phyloP scores from a whole-genome alignment of 345 rosid species.

The Eucalyptus tenuipes region DNA sequence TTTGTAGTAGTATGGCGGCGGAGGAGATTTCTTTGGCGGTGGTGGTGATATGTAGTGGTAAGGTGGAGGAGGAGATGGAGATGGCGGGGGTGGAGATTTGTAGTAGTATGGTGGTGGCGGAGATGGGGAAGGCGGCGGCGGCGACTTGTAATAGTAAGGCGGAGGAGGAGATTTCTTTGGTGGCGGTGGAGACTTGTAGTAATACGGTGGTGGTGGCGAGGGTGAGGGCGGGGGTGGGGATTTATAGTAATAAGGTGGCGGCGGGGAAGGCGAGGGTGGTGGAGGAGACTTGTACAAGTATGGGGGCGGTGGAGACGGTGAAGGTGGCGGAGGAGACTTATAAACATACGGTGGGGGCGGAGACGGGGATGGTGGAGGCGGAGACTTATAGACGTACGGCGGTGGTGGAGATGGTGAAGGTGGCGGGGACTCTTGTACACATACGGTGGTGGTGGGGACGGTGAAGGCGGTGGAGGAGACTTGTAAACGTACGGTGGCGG shows the following conservation, averaged over 20 bases:
- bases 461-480: slow-evolving; percentile 13
- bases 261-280: slow-evolving; percentile 3
- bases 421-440: slow-evolving; percentile 32
- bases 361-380: slow-evolving; percentile 28
- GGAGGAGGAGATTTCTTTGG: slow-evolving; percentile 2
- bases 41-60: slow-evolving; percentile 43
- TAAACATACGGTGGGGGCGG: slow-evolving; percentile 32
- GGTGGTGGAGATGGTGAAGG: background rate
- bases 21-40: slow-evolving; percentile 20
- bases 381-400: slow-evolving; percentile 28
- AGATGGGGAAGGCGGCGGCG: slow-evolving; percentile 5
- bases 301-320: slow-evolving; percentile 5
- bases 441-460: slow-evolving; percentile 24
- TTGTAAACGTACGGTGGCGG: background rate
- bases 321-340: slow-evolving; percentile 43
- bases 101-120: slow-evolving; percentile 7
- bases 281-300: slow-evolving; percentile 12
- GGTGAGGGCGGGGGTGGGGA: slow-evolving; percentile 9
- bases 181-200: slow-evolving; percentile 9
- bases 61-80: slow-evolving; percentile 36
- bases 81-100: slow-evolving; percentile 33
- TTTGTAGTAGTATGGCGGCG: slow-evolving; percentile 19
- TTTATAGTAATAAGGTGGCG: slow-evolving; percentile 21
- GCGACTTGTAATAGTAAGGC: slow-evolving; percentile 7
- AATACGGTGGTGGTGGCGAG: background rate